phyloP scores from a whole-genome alignment of 305 asterid species.

The Solanum hybrid region DNA sequence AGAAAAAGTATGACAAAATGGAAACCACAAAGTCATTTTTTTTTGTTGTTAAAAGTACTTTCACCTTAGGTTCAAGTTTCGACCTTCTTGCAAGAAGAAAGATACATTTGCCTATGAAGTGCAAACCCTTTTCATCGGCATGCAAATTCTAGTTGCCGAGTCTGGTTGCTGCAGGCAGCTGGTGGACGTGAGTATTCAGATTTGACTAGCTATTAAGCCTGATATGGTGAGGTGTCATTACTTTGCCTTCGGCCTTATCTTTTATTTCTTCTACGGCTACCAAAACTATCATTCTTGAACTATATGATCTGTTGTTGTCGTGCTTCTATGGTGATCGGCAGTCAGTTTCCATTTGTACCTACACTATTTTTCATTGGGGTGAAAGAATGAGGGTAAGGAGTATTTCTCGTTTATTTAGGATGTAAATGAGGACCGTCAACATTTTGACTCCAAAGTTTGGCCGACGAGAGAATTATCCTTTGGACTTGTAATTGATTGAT shows the following conservation, averaged over 20 bases:
- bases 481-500: background rate
- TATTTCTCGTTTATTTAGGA: background rate
- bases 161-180: slow-evolving; percentile 22
- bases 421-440: background rate
- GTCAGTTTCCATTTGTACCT: background rate
- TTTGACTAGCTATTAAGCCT: slow-evolving; percentile 18
- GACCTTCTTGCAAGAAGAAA: slow-evolving; percentile 11
- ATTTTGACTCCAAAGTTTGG: background rate
- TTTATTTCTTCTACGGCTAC: slow-evolving; percentile 3
- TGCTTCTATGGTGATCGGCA: slow-evolving; percentile 5
- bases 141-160: slow-evolving; percentile 16
- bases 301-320: background rate
- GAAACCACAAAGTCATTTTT: background rate
- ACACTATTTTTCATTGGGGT: background rate
- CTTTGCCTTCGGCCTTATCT: slow-evolving; percentile 7
- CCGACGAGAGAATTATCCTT: background rate
- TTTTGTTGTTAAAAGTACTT: background rate
- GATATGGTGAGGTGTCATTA: slow-evolving; percentile 32
- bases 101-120: slow-evolving; percentile 5
- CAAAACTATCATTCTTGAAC: background rate
- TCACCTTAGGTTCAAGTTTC: background rate
- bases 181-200: slow-evolving; percentile 16
- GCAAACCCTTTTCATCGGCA: slow-evolving; percentile 14
- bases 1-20: background rate
- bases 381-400: background rate